Base-by-base conservation (phyloP, 2,329 filamentous ascomycete species). In the Phoma sp. region DNA sequence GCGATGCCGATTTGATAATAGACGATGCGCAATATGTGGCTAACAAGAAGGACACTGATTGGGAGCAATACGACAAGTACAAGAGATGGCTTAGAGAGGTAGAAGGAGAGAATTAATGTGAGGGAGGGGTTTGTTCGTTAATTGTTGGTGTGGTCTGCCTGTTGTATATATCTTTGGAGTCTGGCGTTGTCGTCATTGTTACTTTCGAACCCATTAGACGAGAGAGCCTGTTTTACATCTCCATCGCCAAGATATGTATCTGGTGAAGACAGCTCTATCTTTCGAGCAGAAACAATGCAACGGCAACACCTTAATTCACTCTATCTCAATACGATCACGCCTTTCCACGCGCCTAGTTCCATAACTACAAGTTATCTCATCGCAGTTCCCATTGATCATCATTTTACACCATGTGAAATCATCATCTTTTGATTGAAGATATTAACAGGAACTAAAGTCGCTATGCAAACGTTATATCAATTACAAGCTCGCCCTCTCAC, bases 401-500 rank as follows among this genome's bases (percentile, higher is more conserved):
- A n/a, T n/a, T n/a, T n/a, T n/a, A n/a, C n/a, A n/a, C n/a, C n/a
- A n/a, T n/a, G n/a, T n/a, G n/a, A n/a, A n/a, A n/a, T n/a, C n/a
- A n/a, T n/a, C n/a, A n/a, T n/a, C n/a, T n/a, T n/a, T n/a, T n/a
- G n/a, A n/a, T n/a, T n/a, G n/a, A n/a, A n/a, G n/a, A n/a, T n/a
- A n/a, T 33, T n/a, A 42, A 42, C 28, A 30, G n/a, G 30, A 29
- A 47, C 47, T n/a, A n/a, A n/a, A n/a, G n/a, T n/a, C n/a, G 47
- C 48, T 52, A 52, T 51, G 42, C 48, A 39, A 45, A 25, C 21
- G 18, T 15, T 5, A 29, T 11, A 45, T 20, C 25, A 33, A 17
- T 49, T 25, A 74, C 62, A 74, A 60, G 47, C 61, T 62, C 37
- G 74, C 71, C 56, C 64, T 57, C 64, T 75, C 73, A 5, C 61